Base-by-base conservation (phyloP, 768 basidiomycete species). In the Chalciporus chontae region DNA sequence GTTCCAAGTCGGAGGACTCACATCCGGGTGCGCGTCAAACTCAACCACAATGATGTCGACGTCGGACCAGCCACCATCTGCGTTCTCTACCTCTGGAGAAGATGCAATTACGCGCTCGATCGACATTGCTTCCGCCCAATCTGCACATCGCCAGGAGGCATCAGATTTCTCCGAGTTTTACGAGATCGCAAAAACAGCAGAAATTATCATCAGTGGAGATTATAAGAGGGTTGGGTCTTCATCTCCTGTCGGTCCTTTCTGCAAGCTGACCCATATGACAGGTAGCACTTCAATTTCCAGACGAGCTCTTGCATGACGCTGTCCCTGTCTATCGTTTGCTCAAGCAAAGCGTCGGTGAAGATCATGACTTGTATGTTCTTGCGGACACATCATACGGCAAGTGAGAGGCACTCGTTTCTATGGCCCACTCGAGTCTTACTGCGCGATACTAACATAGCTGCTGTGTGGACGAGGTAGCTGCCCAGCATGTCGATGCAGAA, bases 341-440 rank as follows among this genome's bases (percentile, higher is more conserved):
- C 31, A 88, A 85, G 61, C 62, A 63, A 2, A 67, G 60, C 47
- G 63, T 83, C 19, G 72, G 75, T 40, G 43, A 56, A 1, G 65
- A 42, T 17, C 72, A 72, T 44, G 87, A 94, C 58, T 71, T 91
- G 19, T 95, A 92, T 65, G 86, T 96, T 5, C 77, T 97, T n/a
- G 95, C 94, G 11, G 95, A 99, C 69, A 97, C 94, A 18, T 95
- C 94, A 4, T 97, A 97, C 68, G 96, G 94, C 70, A 94, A 90
- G 94, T 83, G 72, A 57, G 57, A 17, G 8, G 31, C 47, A 5
- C 18, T 14, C 41, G 4, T 18, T 61, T 42, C 31, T 41, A 14
- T 17, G 39, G 31, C 42, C n/a, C 9, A 4, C 38, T 21, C 8
- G 40, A 41, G 36, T 27, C 50, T 60, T 23, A 53, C 21, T 27